These are phyloP conservation scores for Solanum tacnaense DNA, from an alignment of 257 asterid genomes.

Conservation along the genomic window DNA sequence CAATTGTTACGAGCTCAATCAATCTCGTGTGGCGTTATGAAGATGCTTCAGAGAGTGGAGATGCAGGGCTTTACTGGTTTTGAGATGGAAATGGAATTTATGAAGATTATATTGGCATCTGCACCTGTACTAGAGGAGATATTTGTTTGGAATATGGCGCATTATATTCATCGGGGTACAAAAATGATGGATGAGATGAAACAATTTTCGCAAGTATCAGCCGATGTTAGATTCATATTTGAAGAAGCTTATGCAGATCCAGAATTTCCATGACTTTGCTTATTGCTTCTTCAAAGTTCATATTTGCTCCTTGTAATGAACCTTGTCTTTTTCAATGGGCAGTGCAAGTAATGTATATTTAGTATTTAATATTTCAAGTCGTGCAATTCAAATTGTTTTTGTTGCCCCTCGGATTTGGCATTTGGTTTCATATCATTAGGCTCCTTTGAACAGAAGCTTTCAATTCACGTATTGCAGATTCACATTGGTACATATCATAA, in stretches of 20 bases:
- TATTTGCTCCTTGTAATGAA: no score
- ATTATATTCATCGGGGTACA: slow-evolving; percentile 26
- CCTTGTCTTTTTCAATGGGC: no score
- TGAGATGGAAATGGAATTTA: slow-evolving; percentile 54
- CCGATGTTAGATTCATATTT: slow-evolving; percentile 24
- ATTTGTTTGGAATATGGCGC: slow-evolving; percentile 22
- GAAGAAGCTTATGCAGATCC: neutral
- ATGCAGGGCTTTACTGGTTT: neutral
- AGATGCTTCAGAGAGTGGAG: slow-evolving; percentile 27
- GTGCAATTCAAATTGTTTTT: no score
- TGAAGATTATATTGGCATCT: slow-evolving; percentile 39
- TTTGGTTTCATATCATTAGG: no score
- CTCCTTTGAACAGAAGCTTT: no score
- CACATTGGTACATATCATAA: no score
- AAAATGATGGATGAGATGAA: slow-evolving; percentile 36
- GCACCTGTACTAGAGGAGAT: slow-evolving; percentile 43
- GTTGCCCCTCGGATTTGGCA: no score
- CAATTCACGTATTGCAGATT: no score
- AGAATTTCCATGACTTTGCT: neutral
- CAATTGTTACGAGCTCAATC: slow-evolving; percentile 37
- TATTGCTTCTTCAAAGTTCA: neutral
- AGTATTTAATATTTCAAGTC: no score
- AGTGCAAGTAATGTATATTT: no score
- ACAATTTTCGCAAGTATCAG: slow-evolving; percentile 35
- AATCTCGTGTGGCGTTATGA: slow-evolving; percentile 15